phyloP scores from a whole-genome alignment of 495 filamentous ascomycete genomes.

The Tuber indicum region DNA sequence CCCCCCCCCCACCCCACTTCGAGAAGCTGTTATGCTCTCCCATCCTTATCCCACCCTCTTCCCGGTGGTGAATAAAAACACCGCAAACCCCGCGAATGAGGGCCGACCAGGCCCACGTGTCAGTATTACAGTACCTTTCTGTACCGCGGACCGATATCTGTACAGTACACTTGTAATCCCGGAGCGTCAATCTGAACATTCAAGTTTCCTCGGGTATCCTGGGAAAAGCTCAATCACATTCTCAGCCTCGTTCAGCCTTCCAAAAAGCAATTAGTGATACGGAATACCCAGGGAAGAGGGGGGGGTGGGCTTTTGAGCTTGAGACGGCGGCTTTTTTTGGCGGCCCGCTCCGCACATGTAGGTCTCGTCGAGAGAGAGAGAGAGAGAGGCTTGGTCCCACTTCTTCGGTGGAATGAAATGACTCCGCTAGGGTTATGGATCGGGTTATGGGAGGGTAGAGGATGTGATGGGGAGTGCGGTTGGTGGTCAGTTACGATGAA shows the following conservation, averaged over 20 bases:
- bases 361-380: not conserved
- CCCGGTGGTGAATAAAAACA: constrained; percentile 5
- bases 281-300: not conserved
- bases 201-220: constrained; percentile 2
- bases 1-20: no score
- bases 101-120: not conserved
- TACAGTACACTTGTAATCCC: not conserved
- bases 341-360: not conserved
- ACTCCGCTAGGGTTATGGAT: not conserved
- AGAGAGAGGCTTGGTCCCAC: not conserved
- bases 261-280: constrained; percentile 2
- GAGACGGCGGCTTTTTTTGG: constrained; percentile 2
- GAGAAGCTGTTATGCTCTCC: not conserved
- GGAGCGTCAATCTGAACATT: not conserved
- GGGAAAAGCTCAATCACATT: constrained; percentile 5
- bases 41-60: not conserved
- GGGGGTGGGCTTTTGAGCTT: not conserved
- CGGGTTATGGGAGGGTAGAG: not conserved
- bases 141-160: constrained; percentile 5
- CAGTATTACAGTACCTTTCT: not conserved
- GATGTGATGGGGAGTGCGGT: not conserved
- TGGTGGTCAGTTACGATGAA: not conserved
- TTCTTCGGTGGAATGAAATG: not conserved
- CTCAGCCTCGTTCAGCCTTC: constrained; percentile 4
- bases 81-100: not conserved